Percentiles rank a stretch among this genome's conserved stretches.
Conservation (phyloP, 768 basidiomycete genomes). For the Rhodotorula kratochvilovae region DNA sequence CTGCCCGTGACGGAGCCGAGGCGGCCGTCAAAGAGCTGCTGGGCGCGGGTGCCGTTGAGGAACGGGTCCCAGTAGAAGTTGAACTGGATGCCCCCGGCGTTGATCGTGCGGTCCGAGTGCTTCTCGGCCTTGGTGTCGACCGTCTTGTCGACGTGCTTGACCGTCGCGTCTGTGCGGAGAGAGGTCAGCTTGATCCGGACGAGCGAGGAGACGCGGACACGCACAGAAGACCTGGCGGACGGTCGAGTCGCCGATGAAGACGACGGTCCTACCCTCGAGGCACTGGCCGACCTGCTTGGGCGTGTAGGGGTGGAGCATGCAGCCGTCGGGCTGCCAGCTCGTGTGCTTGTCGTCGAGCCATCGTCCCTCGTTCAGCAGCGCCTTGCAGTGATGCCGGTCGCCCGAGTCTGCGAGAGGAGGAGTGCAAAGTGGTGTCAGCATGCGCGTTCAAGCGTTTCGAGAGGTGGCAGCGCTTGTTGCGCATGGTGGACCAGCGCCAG, state of each 20-base stretch:
- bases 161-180: conserved; percentile 36
- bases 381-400: conserved; percentile 69
- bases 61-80: conserved; percentile 81
- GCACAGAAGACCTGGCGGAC: conserved; percentile 70
- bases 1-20: conserved; percentile 27
- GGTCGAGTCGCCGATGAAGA: conserved; percentile 81
- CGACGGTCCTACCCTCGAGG: conserved; percentile 58
- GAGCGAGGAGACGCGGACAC: conserved; percentile 2
- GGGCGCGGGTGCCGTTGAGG: conserved; percentile 63
- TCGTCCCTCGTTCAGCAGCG: conserved; percentile 65
- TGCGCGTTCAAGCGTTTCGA: no score
- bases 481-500: no score
- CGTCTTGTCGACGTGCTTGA: conserved; percentile 55
- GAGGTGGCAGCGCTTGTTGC: neutral
- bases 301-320: conserved; percentile 68
- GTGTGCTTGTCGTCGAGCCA: conserved; percentile 67
- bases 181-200: neutral
- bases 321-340: conserved; percentile 88
- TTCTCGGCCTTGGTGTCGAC: conserved; percentile 55
- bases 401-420: conserved; percentile 55
- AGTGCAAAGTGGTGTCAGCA: neutral
- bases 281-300: conserved; percentile 58
- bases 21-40: conserved; percentile 51
- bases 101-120: conserved; percentile 62
- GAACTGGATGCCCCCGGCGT: conserved; percentile 55